These are phyloP conservation scores for Fusarium hainanense DNA, from an alignment of 2,329 filamentous ascomycete genomes.

Conservation along the genomic window DNA sequence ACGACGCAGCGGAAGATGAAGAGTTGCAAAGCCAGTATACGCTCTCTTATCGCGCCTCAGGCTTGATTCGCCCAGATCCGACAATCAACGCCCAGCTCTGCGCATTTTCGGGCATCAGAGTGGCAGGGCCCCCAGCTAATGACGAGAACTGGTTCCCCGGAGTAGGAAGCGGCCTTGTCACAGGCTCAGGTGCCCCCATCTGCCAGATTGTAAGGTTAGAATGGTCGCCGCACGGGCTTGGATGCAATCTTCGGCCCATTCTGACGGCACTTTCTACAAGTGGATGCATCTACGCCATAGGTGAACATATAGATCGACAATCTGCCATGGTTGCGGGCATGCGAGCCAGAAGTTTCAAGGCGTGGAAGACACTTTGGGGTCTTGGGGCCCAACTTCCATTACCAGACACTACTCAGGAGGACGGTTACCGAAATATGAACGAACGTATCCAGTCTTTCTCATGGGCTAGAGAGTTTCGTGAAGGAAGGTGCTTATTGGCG, in stretches of 20 bases:
- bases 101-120: constrained; percentile 50
- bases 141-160: constrained; percentile 53
- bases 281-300: constrained; percentile 63
- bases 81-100: constrained; percentile 61
- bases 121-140: constrained; percentile 44
- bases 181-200: constrained; percentile 61
- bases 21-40: constrained; percentile 50
- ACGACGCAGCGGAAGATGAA: constrained; percentile 45
- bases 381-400: constrained; percentile 64
- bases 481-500: constrained; percentile 59
- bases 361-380: constrained; percentile 67
- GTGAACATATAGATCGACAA: constrained; percentile 56
- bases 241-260: constrained; percentile 63
- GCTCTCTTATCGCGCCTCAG: constrained; percentile 49
- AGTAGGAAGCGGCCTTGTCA: constrained; percentile 59
- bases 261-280: constrained; percentile 62
- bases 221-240: constrained; percentile 70
- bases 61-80: constrained; percentile 53
- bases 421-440: constrained; percentile 51
- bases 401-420: constrained; percentile 53
- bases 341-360: constrained; percentile 56
- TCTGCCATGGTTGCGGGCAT: constrained; percentile 47
- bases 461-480: constrained; percentile 60
- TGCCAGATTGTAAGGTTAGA: constrained; percentile 65
- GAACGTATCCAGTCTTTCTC: constrained; percentile 64